phyloP scores from a whole-genome alignment of 768 basidiomycete species.

The Rhodosporidiobolus odoratus region DNA sequence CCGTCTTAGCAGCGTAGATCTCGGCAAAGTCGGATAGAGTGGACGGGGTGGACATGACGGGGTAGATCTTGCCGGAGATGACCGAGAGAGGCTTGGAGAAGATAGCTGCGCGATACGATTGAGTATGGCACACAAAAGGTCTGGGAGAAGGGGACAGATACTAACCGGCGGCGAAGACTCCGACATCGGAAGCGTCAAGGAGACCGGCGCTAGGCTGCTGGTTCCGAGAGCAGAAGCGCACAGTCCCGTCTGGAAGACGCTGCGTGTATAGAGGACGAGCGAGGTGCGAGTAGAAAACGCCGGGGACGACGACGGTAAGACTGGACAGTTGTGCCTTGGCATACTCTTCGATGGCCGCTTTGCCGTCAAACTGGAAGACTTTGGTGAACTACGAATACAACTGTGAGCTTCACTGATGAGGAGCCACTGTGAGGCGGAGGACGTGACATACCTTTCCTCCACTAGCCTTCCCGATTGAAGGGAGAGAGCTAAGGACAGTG shows the following conservation, averaged over 20 bases:
- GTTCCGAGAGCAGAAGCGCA: neutral
- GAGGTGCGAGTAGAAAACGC: neutral
- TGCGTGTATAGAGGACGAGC: neutral
- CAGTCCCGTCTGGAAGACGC: neutral
- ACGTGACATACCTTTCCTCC: no score
- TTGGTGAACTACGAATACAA: no score
- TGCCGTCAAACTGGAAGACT: neutral
- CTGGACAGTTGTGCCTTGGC: neutral
- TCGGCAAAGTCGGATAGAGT: neutral
- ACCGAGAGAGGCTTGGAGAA: neutral
- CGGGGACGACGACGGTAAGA: neutral
- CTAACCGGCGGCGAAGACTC: neutral
- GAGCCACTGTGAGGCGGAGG: no score
- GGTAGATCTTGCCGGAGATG: slow-evolving; percentile 4
- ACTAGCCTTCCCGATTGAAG: neutral
- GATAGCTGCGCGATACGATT: neutral
- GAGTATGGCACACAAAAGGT: neutral
- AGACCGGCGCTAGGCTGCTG: neutral
- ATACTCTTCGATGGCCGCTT: neutral
- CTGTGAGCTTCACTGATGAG: no score
- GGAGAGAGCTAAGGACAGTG: neutral
- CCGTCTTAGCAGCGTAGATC: neutral
- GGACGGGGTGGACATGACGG: neutral
- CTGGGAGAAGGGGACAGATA: neutral
- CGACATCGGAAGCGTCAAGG: neutral